Conservation (phyloP, 345 rosid species). For the Hirschfeldia incana region DNA sequence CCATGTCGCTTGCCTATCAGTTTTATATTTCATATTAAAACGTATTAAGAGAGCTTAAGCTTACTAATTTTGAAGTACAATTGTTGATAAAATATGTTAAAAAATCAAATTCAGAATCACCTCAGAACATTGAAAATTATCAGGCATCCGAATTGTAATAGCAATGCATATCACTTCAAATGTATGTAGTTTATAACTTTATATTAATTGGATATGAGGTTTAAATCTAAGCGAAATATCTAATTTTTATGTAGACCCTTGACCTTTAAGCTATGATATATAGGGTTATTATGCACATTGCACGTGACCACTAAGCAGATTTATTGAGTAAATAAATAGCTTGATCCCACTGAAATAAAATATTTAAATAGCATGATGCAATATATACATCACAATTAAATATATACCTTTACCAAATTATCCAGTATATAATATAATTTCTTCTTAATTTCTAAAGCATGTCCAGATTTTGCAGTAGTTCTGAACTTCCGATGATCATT, state of each 20-base stretch:
- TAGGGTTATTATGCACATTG: constrained; percentile 40
- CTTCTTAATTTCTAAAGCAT: constrained; percentile 7
- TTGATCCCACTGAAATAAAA: constrained; percentile 22
- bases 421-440: background rate
- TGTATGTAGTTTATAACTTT: background rate
- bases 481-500: constrained; percentile 37
- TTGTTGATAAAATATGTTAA: background rate
- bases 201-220: background rate
- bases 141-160: constrained; percentile 6
- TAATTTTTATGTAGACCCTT: constrained; percentile 29
- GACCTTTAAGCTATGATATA: constrained; percentile 29
- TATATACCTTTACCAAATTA: background rate
- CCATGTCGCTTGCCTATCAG: background rate
- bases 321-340: constrained; percentile 22
- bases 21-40: background rate
- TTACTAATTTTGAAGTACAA: background rate
- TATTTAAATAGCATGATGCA: constrained; percentile 31
- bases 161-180: constrained; percentile 4
- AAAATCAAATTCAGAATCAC: constrained; percentile 4
- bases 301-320: constrained; percentile 41
- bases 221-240: background rate
- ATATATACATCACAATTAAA: constrained; percentile 31
- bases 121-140: background rate
- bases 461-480: constrained; percentile 37
- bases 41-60: background rate